phyloP scores from a whole-genome alignment of 768 basidiomycete species.

The Tricholoma bakamatsutake region DNA sequence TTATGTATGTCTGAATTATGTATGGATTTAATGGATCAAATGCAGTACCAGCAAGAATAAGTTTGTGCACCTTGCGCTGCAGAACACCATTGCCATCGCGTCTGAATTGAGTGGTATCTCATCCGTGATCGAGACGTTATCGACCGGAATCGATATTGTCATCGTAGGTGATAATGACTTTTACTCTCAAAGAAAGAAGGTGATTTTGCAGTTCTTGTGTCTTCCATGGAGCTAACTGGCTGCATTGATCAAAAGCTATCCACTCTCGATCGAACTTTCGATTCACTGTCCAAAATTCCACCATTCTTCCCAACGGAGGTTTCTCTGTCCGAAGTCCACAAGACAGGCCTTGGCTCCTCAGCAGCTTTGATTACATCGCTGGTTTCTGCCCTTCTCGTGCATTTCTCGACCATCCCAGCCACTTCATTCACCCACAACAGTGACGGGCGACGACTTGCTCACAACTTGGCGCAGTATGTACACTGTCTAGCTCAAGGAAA shows the following conservation, averaged over 20 bases:
- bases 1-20: slow-evolving; percentile 10
- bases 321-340: slow-evolving; percentile 79
- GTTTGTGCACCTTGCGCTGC: slow-evolving; percentile 88
- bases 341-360: slow-evolving; percentile 96
- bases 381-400: slow-evolving; percentile 77
- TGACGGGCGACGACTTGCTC: slow-evolving; percentile 59
- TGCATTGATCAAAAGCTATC: slow-evolving; percentile 45
- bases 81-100: slow-evolving; percentile 66
- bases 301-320: slow-evolving; percentile 74
- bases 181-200: slow-evolving; percentile 89
- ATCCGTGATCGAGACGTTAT: slow-evolving; percentile 37
- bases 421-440: slow-evolving; percentile 39
- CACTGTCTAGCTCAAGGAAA: slow-evolving; percentile 98
- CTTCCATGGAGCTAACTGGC: background rate
- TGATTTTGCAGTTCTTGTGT: slow-evolving; percentile 19
- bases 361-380: slow-evolving; percentile 96
- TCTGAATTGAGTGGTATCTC: slow-evolving; percentile 47
- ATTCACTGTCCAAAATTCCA: slow-evolving; percentile 60
- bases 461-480: slow-evolving; percentile 91
- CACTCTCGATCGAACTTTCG: slow-evolving; percentile 46
- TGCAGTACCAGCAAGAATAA: slow-evolving; percentile 65
- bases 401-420: slow-evolving; percentile 55
- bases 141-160: slow-evolving; percentile 62
- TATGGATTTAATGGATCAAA: slow-evolving; percentile 8
- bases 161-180: slow-evolving; percentile 97